Base-by-base conservation (phyloP, 2,329 filamentous ascomycete species). In the Cephalotrichum gorgonifer region DNA sequence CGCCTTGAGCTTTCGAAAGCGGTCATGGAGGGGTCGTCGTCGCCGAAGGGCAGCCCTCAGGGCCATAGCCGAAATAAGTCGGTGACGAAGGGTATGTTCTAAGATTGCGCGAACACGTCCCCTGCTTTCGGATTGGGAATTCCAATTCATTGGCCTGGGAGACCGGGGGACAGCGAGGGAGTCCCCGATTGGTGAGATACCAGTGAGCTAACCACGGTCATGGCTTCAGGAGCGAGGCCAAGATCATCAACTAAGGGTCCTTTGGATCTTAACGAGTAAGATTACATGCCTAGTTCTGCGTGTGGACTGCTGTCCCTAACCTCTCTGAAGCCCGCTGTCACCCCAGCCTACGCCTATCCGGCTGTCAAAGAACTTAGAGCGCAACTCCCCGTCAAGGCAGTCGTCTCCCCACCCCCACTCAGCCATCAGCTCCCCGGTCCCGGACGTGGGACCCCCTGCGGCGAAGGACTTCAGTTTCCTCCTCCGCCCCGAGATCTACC, bases 401-500 rank as follows among this genome's bases (percentile, higher is more conserved):
- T 28, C 25, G 17, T 48, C 46, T 3, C 46, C 46, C 5, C 23
- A 43, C n/a, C 46, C 46, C 39, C 46, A 26, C 12, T 48, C 46
- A 22, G 20, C 35, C 4, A 22, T 42, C 27, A 20, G 49, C 22
- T 53, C 50, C 25, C 49, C 51, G 33, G 43, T 43, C 25, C 35
- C 49, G 23, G 14, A 22, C 17, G 20, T 23, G 3, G 22, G 50
- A 51, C 42, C n/a, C 35, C 25, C 9, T 28, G 45, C 26, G 11
- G 22, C 27, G 15, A 85, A 86, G 58, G 85, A 95, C 68, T 86
- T 95, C 56, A 80, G 83, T 17, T 91, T 85, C 62, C 80, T 96
- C 43, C 77, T 93, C 11, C 79, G 83, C 20, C 83, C 87, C 3
- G 80, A 88, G 54, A 84, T 90, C 50, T 96, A 91, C 69, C 90